phyloP scores from a whole-genome alignment of 2,329 filamentous ascomycete species.

The Leptosphaerulina australis region DNA sequence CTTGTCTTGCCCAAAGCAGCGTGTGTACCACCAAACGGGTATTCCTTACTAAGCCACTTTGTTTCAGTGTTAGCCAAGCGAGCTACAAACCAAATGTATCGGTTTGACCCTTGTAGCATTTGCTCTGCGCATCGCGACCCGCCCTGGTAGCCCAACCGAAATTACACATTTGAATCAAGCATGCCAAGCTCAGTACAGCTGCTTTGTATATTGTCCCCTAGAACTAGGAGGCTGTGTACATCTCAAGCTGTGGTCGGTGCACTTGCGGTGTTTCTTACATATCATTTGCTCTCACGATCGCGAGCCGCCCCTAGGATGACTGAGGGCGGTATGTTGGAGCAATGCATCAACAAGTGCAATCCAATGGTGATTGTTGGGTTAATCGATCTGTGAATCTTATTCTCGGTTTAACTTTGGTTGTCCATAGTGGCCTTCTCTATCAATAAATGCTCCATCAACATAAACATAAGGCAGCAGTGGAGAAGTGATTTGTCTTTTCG shows the following conservation, averaged over 20 bases:
- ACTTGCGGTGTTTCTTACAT: background rate
- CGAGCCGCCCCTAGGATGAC: background rate
- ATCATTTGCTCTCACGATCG: background rate
- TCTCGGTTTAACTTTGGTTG: too few species aligned
- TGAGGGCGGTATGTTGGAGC: background rate
- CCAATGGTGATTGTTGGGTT: too few species aligned
- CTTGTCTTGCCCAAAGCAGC: slow-evolving; percentile 7
- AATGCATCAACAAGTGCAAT: background rate
- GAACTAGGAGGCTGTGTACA: background rate
- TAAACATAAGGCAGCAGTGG: too few species aligned
- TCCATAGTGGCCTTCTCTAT: too few species aligned
- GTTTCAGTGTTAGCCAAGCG: background rate
- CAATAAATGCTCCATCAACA: too few species aligned
- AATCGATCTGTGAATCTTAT: too few species aligned
- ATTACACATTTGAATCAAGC: slow-evolving; percentile 2
- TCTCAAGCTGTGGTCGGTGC: background rate
- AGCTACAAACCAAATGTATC: background rate
- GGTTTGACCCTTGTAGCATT: slow-evolving; percentile 25
- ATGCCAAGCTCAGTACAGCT: background rate
- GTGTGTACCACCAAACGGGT: slow-evolving; percentile 11
- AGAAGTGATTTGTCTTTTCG: too few species aligned
- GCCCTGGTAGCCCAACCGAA: slow-evolving; percentile 1
- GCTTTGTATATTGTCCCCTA: background rate
- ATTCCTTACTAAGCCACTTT: slow-evolving; percentile 2
- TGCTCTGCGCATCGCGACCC: slow-evolving; percentile 26